phyloP scores from a whole-genome alignment of 2,329 filamentous ascomycete genomes.

The Trichoderma aggressivum region DNA sequence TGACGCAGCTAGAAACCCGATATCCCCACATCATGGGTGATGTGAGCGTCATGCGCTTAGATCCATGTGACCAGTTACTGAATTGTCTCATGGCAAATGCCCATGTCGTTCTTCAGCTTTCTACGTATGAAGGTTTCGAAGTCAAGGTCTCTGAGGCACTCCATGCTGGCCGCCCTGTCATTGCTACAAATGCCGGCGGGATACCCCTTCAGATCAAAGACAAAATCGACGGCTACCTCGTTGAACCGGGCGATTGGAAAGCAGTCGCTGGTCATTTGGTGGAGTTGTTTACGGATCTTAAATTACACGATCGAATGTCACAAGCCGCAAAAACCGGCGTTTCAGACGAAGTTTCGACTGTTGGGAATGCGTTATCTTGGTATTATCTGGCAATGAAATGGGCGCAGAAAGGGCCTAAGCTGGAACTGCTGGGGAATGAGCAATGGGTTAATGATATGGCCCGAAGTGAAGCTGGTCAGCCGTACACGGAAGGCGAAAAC shows the following conservation, averaged over 20 bases:
- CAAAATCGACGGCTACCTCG: slow-evolving; percentile 68
- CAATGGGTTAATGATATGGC: slow-evolving; percentile 28
- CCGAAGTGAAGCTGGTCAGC: slow-evolving; percentile 50
- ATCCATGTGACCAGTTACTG: slow-evolving; percentile 75
- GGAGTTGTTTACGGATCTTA: slow-evolving; percentile 61
- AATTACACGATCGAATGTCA: slow-evolving; percentile 65
- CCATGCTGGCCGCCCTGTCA: slow-evolving; percentile 75
- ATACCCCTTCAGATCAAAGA: slow-evolving; percentile 76
- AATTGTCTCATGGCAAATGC: slow-evolving; percentile 72
- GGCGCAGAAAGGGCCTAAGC: not conserved
- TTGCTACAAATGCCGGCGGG: slow-evolving; percentile 72
- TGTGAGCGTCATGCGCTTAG: slow-evolving; percentile 72
- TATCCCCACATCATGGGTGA: slow-evolving; percentile 62
- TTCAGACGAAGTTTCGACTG: slow-evolving; percentile 77
- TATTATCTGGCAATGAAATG: slow-evolving; percentile 71
- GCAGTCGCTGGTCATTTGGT: slow-evolving; percentile 66
- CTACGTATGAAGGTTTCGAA: slow-evolving; percentile 79
- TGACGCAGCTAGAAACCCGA: slow-evolving; percentile 60
- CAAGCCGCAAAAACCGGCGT: slow-evolving; percentile 62
- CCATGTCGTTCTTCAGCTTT: slow-evolving; percentile 72
- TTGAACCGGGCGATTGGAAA: slow-evolving; percentile 66
- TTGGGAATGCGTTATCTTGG: slow-evolving; percentile 74
- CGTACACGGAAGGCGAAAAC: slow-evolving; percentile 58
- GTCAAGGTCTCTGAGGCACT: slow-evolving; percentile 83
- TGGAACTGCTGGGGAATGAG: slow-evolving; percentile 6